Base-by-base conservation (phyloP, 1,284 basidiomycete genomes). In the Rhodotorula sp. region DNA sequence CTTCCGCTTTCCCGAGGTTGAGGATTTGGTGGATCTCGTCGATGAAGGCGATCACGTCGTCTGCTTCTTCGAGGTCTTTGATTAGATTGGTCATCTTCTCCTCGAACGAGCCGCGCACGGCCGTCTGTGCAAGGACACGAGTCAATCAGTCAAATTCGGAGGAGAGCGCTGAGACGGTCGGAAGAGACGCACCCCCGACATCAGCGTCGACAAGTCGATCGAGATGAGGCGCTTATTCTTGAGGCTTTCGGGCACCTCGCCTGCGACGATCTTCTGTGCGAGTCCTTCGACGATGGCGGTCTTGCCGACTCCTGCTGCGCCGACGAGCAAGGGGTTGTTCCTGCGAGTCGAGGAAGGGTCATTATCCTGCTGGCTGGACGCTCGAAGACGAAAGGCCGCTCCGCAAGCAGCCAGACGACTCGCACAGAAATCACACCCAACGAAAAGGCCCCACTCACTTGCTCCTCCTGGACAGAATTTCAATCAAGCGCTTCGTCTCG, bases 261-360 rank as follows among this genome's bases (percentile, higher is more conserved):
- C 90, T 11, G 90, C 87, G 2, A 95, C 87, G 68, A 97, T 94
- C 22, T 93, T 84, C 76, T 87, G 89, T 0, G 93, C 94, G 20
- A 97, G 83, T 0, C 92, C 94, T 81, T 97, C 94, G 47, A 95
- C 81, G 67, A 97, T 93, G 0, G 94, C 92, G 0, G 94, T 95
- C 81, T 95, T 95, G 0, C 92, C 91, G 11, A 92, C 90, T 74
- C 80, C 80, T 6, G 80, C 79, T 6, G 60, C 24, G 2, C 67
- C 68, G 7, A 68, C 59, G 28, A 70, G 59, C 15, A 70, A 47
- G 7, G 68, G 71, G 50, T 70, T 73, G 64, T 69, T 69, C 64
- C 61, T 65, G 44, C 0, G 37, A 6, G 34, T 20, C 10, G 54
- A 44, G 24, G 37, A 5, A 15, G 6, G 34, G 31, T 37, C 24